Percentiles rank a stretch among this genome's conserved stretches.
These are phyloP conservation scores for Tranzscheliella williamsii DNA, from an alignment of 1,284 basidiomycete species.

Conservation along the genomic window DNA sequence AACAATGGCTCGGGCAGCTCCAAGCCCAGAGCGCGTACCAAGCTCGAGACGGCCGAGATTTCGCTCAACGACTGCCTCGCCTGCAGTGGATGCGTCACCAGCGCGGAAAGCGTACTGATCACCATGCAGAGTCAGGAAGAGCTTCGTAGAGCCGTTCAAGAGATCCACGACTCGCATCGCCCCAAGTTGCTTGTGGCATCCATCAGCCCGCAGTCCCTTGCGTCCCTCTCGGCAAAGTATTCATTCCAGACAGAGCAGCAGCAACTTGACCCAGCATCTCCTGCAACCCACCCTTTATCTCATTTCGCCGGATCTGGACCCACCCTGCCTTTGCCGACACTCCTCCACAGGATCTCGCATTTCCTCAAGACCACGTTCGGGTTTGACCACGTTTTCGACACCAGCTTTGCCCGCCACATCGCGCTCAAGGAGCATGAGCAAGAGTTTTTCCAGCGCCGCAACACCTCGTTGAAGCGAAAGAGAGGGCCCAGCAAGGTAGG, in stretches of 20 bases:
- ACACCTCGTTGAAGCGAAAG: constrained; percentile 8
- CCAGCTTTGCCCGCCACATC: constrained; percentile 88
- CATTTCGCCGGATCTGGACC: too few species aligned
- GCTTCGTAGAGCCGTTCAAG: constrained; percentile 67
- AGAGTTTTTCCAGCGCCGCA: constrained; percentile 69
- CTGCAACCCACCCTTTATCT: not conserved
- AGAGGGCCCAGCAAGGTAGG: not conserved
- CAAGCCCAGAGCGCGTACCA: constrained; percentile 52
- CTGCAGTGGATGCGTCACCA: constrained; percentile 96
- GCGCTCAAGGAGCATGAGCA: constrained; percentile 77
- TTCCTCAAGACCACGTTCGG: constrained; percentile 63
- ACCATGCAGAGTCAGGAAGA: constrained; percentile 95
- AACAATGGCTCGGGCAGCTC: constrained; percentile 31
- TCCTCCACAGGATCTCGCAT: constrained; percentile 65
- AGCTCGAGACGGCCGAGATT: constrained; percentile 72
- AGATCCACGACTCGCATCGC: constrained; percentile 4
- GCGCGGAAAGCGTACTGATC: constrained; percentile 94
- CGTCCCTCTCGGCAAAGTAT: constrained; percentile 68
- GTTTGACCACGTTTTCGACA: constrained; percentile 82
- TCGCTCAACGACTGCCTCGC: constrained; percentile 93
- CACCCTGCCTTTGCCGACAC: constrained; percentile 62
- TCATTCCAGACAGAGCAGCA: constrained; percentile 8
- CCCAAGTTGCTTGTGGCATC: constrained; percentile 45
- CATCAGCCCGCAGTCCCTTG: constrained; percentile 82
- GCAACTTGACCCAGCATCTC: not conserved